Evolutionary conservation across 2,329 filamentous ascomycete genomes (phyloP).

Genomic region (Aspergillus brunneoviolaceus): DNA sequence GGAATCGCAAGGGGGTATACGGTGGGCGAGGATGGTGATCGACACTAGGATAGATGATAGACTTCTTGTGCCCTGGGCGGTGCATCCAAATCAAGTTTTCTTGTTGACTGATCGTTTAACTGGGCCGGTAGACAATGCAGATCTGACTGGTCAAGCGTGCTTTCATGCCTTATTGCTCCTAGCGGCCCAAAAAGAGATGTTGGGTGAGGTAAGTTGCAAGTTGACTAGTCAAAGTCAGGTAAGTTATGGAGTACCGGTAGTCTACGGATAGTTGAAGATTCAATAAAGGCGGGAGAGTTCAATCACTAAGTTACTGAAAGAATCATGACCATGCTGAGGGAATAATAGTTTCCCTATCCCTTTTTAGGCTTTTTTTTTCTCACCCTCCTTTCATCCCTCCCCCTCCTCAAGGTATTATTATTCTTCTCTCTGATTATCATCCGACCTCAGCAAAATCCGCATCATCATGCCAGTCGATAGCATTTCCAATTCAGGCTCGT

Average conservation of each 20-base stretch:
- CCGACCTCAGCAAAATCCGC: background rate
- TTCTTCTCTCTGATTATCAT: background rate
- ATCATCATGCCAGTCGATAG: background rate
- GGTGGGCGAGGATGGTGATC: conserved; percentile 60
- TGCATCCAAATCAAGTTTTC: background rate
- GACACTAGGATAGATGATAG: conserved; percentile 26
- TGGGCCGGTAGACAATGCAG: conserved; percentile 2
- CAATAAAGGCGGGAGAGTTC: background rate
- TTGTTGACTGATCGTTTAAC: conserved; percentile 11
- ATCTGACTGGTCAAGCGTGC: background rate
- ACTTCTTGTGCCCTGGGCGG: conserved; percentile 2
- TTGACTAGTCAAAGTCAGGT: too few relatives aligned
- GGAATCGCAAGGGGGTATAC: conserved; percentile 88
- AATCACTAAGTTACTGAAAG: background rate
- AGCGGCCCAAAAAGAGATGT: conserved; percentile 3
- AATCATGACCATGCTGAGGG: background rate
- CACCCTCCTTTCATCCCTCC: too few relatives aligned
- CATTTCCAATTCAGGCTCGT: background rate
- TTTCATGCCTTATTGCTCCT: conserved; percentile 5
- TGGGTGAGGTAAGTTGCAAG: background rate
- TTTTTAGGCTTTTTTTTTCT: background rate
- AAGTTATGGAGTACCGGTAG: too few relatives aligned
- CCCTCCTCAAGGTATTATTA: too few relatives aligned
- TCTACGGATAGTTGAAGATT: background rate
- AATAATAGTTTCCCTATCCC: background rate